Conservation (phyloP, 148 eudicot genomes). For the Bassia scoparia region DNA sequence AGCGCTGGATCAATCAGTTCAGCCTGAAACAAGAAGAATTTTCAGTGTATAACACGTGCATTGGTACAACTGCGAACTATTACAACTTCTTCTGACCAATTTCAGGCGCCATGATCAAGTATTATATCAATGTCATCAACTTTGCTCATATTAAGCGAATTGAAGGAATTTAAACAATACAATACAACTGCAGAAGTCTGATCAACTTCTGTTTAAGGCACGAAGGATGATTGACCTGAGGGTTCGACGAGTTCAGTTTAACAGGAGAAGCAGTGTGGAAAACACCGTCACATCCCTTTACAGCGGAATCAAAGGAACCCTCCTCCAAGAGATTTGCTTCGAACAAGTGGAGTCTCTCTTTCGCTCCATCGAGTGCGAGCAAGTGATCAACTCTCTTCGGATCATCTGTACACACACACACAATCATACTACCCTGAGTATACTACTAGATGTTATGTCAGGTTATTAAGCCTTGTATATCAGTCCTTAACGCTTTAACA, state of each 20-base stretch:
- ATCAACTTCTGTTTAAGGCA: too few relatives aligned
- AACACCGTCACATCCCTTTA: slow-evolving; percentile 41
- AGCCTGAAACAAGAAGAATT: slow-evolving; percentile 9
- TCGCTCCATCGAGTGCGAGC: slow-evolving; percentile 39
- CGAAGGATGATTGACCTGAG: slow-evolving; percentile 28
- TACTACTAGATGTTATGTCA: too few relatives aligned
- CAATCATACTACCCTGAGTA: background rate
- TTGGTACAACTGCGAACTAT: too few relatives aligned
- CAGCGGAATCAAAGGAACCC: slow-evolving; percentile 41
- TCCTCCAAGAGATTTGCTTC: slow-evolving; percentile 34
- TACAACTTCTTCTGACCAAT: too few relatives aligned
- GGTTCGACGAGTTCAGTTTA: slow-evolving; percentile 18
- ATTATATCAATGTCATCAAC: too few relatives aligned
- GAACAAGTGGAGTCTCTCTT: slow-evolving; percentile 34
- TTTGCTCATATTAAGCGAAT: too few relatives aligned
- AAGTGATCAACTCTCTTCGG: slow-evolving; percentile 32
- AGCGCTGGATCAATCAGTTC: slow-evolving; percentile 33
- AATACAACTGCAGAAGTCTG: background rate
- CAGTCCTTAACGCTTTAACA: too few relatives aligned
- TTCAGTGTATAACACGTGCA: too few relatives aligned
- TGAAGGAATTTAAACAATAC: background rate
- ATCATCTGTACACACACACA: slow-evolving; percentile 33
- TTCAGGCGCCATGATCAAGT: too few relatives aligned
- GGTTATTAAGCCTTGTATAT: too few relatives aligned
- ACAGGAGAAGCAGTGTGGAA: slow-evolving; percentile 49